Evolutionary conservation across 495 filamentous ascomycete species (phyloP).

Genomic region (Cudoniella acicularis): DNA sequence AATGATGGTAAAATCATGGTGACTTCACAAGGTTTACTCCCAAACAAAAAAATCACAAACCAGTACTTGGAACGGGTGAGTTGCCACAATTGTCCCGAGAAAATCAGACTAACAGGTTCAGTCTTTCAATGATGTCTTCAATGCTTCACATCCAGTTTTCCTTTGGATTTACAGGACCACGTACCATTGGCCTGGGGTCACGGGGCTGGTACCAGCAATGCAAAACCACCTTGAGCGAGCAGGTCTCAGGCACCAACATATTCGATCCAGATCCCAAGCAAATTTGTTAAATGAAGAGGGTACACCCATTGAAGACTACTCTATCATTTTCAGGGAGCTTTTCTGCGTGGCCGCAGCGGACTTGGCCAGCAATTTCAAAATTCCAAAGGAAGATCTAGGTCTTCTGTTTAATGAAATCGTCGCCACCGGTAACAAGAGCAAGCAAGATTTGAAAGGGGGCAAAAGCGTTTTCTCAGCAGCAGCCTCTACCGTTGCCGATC

Average conservation of each 20-base stretch:
- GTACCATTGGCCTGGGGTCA: slow-evolving; percentile 66
- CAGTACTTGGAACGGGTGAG: slow-evolving; percentile 60
- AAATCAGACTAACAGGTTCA: neutral
- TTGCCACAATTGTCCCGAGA: neutral
- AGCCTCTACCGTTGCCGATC: neutral
- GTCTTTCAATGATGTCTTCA: slow-evolving; percentile 73
- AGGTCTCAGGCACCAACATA: neutral
- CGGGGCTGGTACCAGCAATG: slow-evolving; percentile 27
- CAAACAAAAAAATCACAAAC: slow-evolving; percentile 73
- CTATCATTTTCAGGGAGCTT: slow-evolving; percentile 73
- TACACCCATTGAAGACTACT: slow-evolving; percentile 61
- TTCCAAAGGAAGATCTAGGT: slow-evolving; percentile 60
- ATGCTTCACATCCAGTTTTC: slow-evolving; percentile 72
- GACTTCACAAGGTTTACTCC: slow-evolving; percentile 69
- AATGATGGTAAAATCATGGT: slow-evolving; percentile 71
- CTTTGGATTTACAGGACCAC: slow-evolving; percentile 82
- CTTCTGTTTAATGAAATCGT: slow-evolving; percentile 77
- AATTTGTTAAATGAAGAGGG: slow-evolving; percentile 37
- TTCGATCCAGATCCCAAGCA: slow-evolving; percentile 1
- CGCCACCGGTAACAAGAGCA: slow-evolving; percentile 44
- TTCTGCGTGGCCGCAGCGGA: slow-evolving; percentile 81
- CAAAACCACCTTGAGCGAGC: slow-evolving; percentile 14
- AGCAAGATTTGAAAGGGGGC: neutral
- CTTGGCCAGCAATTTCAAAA: slow-evolving; percentile 62
- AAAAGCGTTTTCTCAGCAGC: neutral